A percentile compares a stretch with the other conserved stretches of the same genome.
These are phyloP conservation scores for Pyrus hybrid DNA, from an alignment of 331 rosid species.

Conservation along the genomic window DNA sequence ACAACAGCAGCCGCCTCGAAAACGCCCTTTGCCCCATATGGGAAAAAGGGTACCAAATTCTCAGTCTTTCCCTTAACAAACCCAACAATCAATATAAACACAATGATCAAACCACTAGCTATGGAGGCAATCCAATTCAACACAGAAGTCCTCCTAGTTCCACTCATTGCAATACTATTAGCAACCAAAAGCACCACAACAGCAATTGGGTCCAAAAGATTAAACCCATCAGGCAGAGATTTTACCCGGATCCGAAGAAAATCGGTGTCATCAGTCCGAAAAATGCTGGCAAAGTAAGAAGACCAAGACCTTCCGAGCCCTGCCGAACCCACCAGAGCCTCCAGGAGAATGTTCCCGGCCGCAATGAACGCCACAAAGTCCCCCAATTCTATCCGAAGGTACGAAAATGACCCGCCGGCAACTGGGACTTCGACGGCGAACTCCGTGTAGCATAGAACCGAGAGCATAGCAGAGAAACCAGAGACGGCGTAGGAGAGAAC, in stretches of 20 bases:
- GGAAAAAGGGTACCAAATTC: slow-evolving; percentile 44
- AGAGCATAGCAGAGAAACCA: slow-evolving; percentile 77
- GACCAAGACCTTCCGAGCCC: slow-evolving; percentile 81
- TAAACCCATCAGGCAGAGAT: slow-evolving; percentile 34
- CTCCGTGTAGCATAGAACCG: slow-evolving; percentile 80
- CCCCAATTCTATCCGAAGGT: slow-evolving; percentile 63
- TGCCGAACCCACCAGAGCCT: slow-evolving; percentile 71
- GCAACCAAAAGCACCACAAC: slow-evolving; percentile 44
- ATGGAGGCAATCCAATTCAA: slow-evolving; percentile 46
- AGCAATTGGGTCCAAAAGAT: slow-evolving; percentile 53
- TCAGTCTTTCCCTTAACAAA: slow-evolving; percentile 29
- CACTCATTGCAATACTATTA: slow-evolving; percentile 47
- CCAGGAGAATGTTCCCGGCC: slow-evolving; percentile 74
- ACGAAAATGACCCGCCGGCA: slow-evolving; percentile 87
- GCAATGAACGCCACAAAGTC: slow-evolving; percentile 72
- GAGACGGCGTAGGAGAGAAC: slow-evolving; percentile 59
- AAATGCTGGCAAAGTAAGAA: slow-evolving; percentile 59
- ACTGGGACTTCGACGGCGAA: slow-evolving; percentile 84
- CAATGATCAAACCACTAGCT: slow-evolving; percentile 23
- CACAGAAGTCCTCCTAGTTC: slow-evolving; percentile 45
- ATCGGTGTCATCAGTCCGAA: slow-evolving; percentile 39
- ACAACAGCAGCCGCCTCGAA: slow-evolving; percentile 70
- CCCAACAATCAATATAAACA: slow-evolving; percentile 35
- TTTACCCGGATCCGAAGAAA: slow-evolving; percentile 43
- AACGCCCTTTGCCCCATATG: slow-evolving; percentile 51